Conservation (phyloP, 2,329 filamentous ascomycete genomes). For the Hymenoscyphus scutula region DNA sequence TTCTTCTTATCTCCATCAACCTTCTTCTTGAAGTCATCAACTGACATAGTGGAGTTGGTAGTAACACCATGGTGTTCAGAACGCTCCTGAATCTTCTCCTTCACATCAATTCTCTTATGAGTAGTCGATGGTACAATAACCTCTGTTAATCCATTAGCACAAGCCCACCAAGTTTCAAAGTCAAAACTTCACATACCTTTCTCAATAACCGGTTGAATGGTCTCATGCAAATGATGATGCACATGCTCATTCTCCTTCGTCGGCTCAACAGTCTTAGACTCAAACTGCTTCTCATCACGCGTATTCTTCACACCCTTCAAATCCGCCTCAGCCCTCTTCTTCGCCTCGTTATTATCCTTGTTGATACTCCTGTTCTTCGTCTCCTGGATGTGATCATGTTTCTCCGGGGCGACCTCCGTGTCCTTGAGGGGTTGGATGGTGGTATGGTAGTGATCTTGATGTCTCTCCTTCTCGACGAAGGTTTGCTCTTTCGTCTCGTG, state of each 20-base stretch:
- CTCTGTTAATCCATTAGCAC: background rate
- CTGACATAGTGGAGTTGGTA: constrained; percentile 58
- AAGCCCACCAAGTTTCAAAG: too few relatives aligned
- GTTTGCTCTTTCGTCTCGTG: constrained; percentile 60
- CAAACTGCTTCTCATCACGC: constrained; percentile 36
- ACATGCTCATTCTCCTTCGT: constrained; percentile 58
- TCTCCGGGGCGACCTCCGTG: background rate
- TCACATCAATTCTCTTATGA: constrained; percentile 63
- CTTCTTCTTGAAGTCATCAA: constrained; percentile 56
- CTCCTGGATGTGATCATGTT: background rate
- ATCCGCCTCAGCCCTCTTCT: constrained; percentile 39
- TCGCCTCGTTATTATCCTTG: background rate
- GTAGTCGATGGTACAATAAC: constrained; percentile 56
- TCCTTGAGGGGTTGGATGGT: constrained; percentile 60
- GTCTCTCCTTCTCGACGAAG: constrained; percentile 61
- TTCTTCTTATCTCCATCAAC: background rate
- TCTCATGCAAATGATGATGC: constrained; percentile 49
- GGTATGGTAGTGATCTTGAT: constrained; percentile 70
- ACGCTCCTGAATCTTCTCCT: constrained; percentile 44
- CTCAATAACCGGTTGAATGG: constrained; percentile 64
- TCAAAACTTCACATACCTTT: constrained; percentile 39
- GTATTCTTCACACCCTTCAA: constrained; percentile 50
- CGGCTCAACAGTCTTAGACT: constrained; percentile 43
- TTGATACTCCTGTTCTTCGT: background rate
- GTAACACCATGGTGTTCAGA: constrained; percentile 63